phyloP scores from a whole-genome alignment of 2,329 filamentous ascomycete genomes.

The Botrytis sinoallii region DNA sequence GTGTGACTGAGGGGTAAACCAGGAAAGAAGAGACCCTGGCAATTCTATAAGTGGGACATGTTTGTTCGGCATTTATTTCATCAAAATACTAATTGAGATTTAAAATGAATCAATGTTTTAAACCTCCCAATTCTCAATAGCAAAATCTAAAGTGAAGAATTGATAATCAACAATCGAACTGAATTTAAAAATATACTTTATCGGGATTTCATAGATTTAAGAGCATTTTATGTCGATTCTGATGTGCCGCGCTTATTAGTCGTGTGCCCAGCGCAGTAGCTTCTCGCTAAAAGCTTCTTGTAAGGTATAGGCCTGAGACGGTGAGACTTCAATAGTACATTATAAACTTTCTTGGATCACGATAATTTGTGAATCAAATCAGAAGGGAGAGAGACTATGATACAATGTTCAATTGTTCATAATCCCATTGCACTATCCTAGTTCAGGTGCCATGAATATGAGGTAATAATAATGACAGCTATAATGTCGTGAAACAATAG shows the following conservation, averaged over 20 bases:
- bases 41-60: not conserved
- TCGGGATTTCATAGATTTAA: not conserved
- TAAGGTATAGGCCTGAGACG: not conserved
- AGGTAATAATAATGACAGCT: not conserved
- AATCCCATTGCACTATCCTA: accelerated
- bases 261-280: not conserved
- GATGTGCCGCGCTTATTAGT: not conserved
- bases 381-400: not conserved
- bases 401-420: not conserved
- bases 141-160: accelerated
- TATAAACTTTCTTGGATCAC: not conserved
- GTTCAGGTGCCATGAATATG: not conserved
- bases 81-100: not conserved
- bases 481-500: too few species aligned
- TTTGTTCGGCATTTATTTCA: not conserved
- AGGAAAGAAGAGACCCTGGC: not conserved
- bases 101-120: not conserved
- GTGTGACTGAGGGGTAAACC: not conserved
- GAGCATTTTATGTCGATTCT: not conserved
- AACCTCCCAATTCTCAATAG: not conserved
- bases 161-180: not conserved
- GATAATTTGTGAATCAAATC: not conserved
- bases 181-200: not conserved
- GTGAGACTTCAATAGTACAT: not conserved
- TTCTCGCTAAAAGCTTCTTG: not conserved